Evolutionary conservation across 352 stramenopile genomes (phyloP), one percentile per base, ranked within the genome.

Genomic region (Phytophthora crassamura): DNA sequence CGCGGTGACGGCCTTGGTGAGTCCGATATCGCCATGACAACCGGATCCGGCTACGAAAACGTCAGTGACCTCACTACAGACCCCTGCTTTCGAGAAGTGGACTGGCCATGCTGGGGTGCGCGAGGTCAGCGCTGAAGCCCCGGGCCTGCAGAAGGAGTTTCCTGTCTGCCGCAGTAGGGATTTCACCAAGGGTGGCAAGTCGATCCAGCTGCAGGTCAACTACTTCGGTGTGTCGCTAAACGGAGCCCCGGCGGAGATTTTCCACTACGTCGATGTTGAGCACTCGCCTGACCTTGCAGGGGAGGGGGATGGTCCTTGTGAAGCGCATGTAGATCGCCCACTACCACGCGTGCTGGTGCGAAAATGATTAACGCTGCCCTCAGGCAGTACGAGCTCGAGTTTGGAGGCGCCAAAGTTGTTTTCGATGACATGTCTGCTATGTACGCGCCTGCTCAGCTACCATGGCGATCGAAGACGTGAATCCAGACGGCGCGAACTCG

Each of bases 151-250:
- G 14, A 43, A 58, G 15, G 43, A 66, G 18, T 79, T n/a, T n/a
- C n/a, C n/a, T n/a, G n/a, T n/a, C n/a, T n/a, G n/a, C n/a, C n/a
- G n/a, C n/a, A n/a, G n/a, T n/a, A n/a, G n/a, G n/a, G n/a, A n/a
- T n/a, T 46, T 75, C 32, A 60, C 60, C 1, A 57, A 50, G 1
- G 45, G 47, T 4, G 77, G 74, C 5, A 65, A 71, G 3, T 74
- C 50, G 0, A 72, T 75, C 15, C 61, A 56, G 4, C 39, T 89
- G 32, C 63, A 59, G 1, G 67, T 78, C 8, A 89, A 89, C 54
- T 85, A 84, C 67, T 89, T 88, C 52, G 68, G 51, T 7, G 41
- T 89, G 18, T 66, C 68, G 7, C 22, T 89, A 7, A 71, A 85
- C 36, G 59, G 62, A 18, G 67, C 18, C 9, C 51, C 62, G 10